These are phyloP conservation scores for Lophiotrema nucula DNA, from an alignment of 495 filamentous ascomycete species.

Conservation along the genomic window DNA sequence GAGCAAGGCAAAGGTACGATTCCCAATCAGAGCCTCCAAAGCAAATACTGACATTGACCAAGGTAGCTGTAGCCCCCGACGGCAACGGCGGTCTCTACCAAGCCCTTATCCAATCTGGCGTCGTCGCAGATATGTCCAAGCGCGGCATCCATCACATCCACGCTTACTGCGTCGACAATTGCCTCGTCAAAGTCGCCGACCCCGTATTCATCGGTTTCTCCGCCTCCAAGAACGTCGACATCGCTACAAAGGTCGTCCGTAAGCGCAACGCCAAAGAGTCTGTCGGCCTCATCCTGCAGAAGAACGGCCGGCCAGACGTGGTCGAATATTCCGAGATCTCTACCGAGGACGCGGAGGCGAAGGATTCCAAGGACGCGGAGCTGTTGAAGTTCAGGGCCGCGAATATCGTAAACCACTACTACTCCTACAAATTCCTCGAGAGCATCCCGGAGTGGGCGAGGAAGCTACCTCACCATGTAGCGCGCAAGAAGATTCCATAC, in stretches of 20 bases:
- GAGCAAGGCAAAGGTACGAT: slow-evolving; percentile 71
- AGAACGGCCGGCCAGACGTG: slow-evolving; percentile 95
- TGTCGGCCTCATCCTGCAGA: slow-evolving; percentile 88
- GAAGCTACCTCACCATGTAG: slow-evolving; percentile 90
- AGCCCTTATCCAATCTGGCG: slow-evolving; percentile 77
- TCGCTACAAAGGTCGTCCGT: slow-evolving; percentile 96
- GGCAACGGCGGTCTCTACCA: slow-evolving; percentile 98
- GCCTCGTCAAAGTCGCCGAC: slow-evolving; percentile 95
- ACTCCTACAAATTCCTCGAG: slow-evolving; percentile 90
- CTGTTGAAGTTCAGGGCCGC: slow-evolving; percentile 94
- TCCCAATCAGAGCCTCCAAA: background rate
- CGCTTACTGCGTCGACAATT: slow-evolving; percentile 98
- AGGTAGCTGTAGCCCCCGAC: slow-evolving; percentile 94
- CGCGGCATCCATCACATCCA: slow-evolving; percentile 95
- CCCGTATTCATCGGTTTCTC: slow-evolving; percentile 94
- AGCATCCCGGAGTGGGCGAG: slow-evolving; percentile 82
- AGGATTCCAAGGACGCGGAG: slow-evolving; percentile 76
- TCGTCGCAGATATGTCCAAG: slow-evolving; percentile 82
- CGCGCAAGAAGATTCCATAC: slow-evolving; percentile 96
- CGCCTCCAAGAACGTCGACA: slow-evolving; percentile 84
- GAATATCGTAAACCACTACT: slow-evolving; percentile 99
- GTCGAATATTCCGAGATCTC: slow-evolving; percentile 99
- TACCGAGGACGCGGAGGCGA: slow-evolving; percentile 77
- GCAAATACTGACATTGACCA: no score
- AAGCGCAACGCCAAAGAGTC: slow-evolving; percentile 97